Evolutionary conservation across 1,139 yeast genomes (phyloP), one percentile per base, ranked within the genome.

Genomic region (Pneumocystis carinii): DNA sequence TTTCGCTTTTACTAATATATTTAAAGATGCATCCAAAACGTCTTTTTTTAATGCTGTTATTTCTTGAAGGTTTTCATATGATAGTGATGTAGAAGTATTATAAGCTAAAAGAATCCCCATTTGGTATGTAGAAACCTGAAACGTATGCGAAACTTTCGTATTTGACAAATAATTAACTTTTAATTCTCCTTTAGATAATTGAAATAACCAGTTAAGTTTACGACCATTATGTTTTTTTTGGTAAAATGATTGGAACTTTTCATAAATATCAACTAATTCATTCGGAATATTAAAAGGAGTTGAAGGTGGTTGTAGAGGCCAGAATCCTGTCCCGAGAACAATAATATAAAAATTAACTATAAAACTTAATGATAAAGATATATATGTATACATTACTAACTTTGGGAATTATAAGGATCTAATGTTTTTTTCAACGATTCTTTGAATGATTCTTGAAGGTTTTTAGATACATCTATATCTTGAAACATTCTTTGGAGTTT

Each of bases 401-500:
- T 76, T 72, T 8, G 74, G 71, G 65, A 76, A 38, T 63, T 67
- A n/a, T 61, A 72, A 2, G 75, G 65, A 63, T 72, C 72, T 1
- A 72, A 71, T 6, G 73, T 73, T 61, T 72, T 72, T 60, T 76
- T 73, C 59, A 81, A 74, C 63, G 78, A 78, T 37, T 81, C 83
- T 70, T 81, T 83, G 72, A 90, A 89, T 66, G 81, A 79, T 24
- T 75, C 72, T 70, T 86, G 89, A 73, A 92, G 79, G 66, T 89
- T 95, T 67, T 83, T 84, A 0, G 96, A 89, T 2, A 94, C 83
- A 70, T 87, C 82, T 80, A 94, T 89, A 75, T 94, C 98, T 72
- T 87, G 88, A 75, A 94, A 90, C 99, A 94, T 94, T 70, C 90
- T 87, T 58, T 96, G 89, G 75, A 94, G 87, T 73, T 90, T 92